Conservation (phyloP, 2,329 filamentous ascomycete genomes). For the Neonectria neomacrospora region DNA sequence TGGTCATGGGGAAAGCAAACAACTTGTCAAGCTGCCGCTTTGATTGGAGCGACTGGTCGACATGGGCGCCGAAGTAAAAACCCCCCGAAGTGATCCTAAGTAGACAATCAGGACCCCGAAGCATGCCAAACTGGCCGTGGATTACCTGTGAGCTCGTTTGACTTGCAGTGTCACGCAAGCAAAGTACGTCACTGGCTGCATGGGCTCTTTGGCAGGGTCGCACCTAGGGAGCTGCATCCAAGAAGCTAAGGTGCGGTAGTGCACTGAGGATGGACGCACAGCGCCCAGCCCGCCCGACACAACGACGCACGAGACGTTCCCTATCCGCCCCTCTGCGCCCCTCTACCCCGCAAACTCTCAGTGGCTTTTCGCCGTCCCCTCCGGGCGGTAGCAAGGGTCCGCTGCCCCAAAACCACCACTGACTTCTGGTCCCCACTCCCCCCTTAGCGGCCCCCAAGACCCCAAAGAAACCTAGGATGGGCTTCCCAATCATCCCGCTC, state of each 20-base stretch:
- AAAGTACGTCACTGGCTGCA: conserved; percentile 27
- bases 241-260: not conserved
- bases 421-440: conserved; percentile 7
- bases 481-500: conserved; percentile 8
- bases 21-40: not conserved
- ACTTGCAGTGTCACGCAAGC: conserved; percentile 6
- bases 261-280: not conserved
- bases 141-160: not conserved
- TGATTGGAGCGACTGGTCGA: conserved; percentile 27
- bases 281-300: too few relatives aligned
- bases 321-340: conserved; percentile 2
- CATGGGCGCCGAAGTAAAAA: not conserved
- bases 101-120: not conserved
- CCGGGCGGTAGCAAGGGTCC: conserved; percentile 11
- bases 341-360: conserved; percentile 27
- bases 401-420: conserved; percentile 13
- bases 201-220: conserved; percentile 7
- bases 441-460: conserved; percentile 9
- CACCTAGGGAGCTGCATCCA: conserved; percentile 1
- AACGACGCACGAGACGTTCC: conserved; percentile 2
- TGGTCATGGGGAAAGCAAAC: conserved; percentile 15
- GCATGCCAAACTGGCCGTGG: conserved; percentile 1
- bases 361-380: conserved; percentile 12
- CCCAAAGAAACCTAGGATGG: conserved; percentile 11
- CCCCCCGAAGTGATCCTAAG: conserved; percentile 1